Base-by-base conservation (phyloP, 2,329 filamentous ascomycete genomes). In the Colletotrichum tropicicola region DNA sequence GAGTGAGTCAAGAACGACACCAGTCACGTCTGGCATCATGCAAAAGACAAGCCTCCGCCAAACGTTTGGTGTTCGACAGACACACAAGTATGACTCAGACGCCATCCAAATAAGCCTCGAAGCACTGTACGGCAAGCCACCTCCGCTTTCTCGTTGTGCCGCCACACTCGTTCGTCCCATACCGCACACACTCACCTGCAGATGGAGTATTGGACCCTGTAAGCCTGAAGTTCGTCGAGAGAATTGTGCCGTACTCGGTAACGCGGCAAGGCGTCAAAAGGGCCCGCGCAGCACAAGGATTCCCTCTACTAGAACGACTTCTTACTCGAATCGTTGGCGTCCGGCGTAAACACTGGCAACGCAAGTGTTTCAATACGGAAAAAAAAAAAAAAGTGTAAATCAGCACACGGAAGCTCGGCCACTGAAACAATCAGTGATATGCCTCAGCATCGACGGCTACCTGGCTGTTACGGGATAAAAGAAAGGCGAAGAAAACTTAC, bases 341-440 rank as follows among this genome's bases (percentile, higher is more conserved):
- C 55, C 30, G 13, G 37, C 35, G 37, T 37, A 30, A 45, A 41
- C 44, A 41, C 13, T 23, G 12, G 12, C 39, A 43, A 21, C n/a
- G 19, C 39, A 43, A 21, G 15, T 17, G 39, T 43, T 43, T 43
- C 39, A 43, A 17, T 21, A 43, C 19, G 19, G 19, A 43, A 35
- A 49, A 17, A 43, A 25, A 32, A 59, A 37, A 39, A 48, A 41
- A 64, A 60, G 32, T 54, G 61, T 60, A 60, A 65, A 54, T 49
- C 48, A 44, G 25, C 32, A 48, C 25, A 59, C 32, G 30, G 41
- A 53, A 30, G 30, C 47, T 30, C 55, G 21, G 48, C 13, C 32
- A 15, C 55, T 60, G 55, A 48, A 64, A 60, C 60, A 43, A 37
- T 19, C 19, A 13, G 32, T 30, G 21, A 45, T 48, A 35, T 39